Conservation (phyloP, 2,329 filamentous ascomycete species). For the Alternaria incomplexa region DNA sequence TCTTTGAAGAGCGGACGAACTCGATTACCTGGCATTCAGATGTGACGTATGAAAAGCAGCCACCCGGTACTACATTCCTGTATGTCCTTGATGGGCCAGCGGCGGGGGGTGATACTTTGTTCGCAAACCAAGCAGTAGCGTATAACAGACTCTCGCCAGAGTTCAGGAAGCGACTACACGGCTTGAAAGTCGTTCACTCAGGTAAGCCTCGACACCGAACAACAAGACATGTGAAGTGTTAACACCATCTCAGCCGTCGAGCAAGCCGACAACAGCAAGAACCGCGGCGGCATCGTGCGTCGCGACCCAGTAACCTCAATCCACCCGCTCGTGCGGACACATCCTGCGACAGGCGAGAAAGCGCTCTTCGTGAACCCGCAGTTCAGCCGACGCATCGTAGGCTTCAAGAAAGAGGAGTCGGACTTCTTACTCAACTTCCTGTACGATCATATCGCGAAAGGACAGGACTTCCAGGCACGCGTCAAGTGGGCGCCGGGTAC, state of each 20-base stretch:
- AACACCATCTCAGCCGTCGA: slow-evolving; percentile 58
- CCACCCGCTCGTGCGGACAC: slow-evolving; percentile 81
- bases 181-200: slow-evolving; percentile 80
- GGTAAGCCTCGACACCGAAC: slow-evolving; percentile 52
- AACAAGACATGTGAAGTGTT: too few relatives aligned
- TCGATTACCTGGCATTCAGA: slow-evolving; percentile 90
- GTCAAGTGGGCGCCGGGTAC: slow-evolving; percentile 81
- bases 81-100: slow-evolving; percentile 84
- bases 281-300: slow-evolving; percentile 71
- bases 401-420: slow-evolving; percentile 85
- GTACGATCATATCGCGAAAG: slow-evolving; percentile 74
- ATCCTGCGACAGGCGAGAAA: slow-evolving; percentile 82
- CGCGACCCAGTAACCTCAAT: slow-evolving; percentile 76
- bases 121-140: slow-evolving; percentile 78
- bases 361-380: slow-evolving; percentile 82
- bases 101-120: slow-evolving; percentile 84
- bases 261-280: slow-evolving; percentile 74
- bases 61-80: slow-evolving; percentile 87
- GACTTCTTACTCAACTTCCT: slow-evolving; percentile 79
- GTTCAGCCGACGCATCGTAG: slow-evolving; percentile 82
- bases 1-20: slow-evolving; percentile 74
- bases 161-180: slow-evolving; percentile 81
- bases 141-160: slow-evolving; percentile 80
- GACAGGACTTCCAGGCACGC: slow-evolving; percentile 74
- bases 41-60: slow-evolving; percentile 85